Evolutionary conservation across 2,329 filamentous ascomycete genomes (phyloP), one percentile per base, ranked within the genome.

Genomic region (Paramyrothecium roridum): DNA sequence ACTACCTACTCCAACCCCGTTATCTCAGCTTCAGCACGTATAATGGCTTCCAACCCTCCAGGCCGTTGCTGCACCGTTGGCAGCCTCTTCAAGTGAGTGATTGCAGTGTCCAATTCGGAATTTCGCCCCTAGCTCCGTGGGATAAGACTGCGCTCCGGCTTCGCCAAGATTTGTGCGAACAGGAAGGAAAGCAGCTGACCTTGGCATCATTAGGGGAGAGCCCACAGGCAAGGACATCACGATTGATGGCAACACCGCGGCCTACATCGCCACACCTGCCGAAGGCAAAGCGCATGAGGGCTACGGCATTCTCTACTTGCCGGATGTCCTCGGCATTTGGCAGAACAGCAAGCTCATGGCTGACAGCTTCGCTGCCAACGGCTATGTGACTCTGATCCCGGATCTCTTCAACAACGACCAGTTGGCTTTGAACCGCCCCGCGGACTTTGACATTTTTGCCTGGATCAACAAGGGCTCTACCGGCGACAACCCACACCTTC

Each of bases 1-100:
- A 40, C 50, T 48, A 52, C 47, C n/a, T n/a, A 53, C 22, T 43
- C 4, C 26, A 30, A 10, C 26, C 26, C 10, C n/a, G n/a, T 30
- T 30, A 10, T 30, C 26, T 30, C 26, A 30, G 26, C 26, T 52
- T 33, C 23, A 53, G 49, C 30, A 52, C 63, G 58, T 20, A 59
- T 37, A 21, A 84, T 84, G 81, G 78, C 81, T 37, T 84, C 81
- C 3, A 74, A 81, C 62, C 74, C 76, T 54, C 80, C 81, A 13
- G 77, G 65, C 54, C 62, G 71, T 53, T 85, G 82, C 76, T 85
- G 82, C 71, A 73, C 73, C 33, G 62, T 77, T 53, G 81, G 80
- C 56, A 70, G 80, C 57, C 79, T 75, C 66, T 80, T 83, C 61
- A 76, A 81, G 80, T 83, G 70, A 65, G 81, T 73, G 23, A 26